Conservation (phyloP, 495 filamentous ascomycete genomes). For the Penicillium arizonense region DNA sequence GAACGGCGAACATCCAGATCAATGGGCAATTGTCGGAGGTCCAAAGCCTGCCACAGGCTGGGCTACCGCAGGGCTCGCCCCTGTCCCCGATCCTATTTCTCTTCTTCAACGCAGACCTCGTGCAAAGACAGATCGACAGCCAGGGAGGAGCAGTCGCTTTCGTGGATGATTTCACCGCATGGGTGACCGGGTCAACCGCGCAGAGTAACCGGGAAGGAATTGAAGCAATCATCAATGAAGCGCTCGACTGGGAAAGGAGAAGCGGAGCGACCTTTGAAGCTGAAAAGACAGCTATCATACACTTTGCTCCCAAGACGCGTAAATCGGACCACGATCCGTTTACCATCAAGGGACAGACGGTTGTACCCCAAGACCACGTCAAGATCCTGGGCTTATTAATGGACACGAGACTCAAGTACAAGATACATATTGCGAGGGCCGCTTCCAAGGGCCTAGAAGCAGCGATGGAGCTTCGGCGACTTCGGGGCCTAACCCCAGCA, state of each 20-base stretch:
- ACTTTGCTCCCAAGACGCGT: constrained; percentile 2
- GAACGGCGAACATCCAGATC: constrained; percentile 6
- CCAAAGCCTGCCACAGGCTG: constrained; percentile 10
- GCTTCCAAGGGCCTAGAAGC: too few species aligned
- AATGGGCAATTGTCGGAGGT: constrained; percentile 13
- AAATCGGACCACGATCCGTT: too few species aligned
- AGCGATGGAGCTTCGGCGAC: too few species aligned
- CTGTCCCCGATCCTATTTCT: constrained; percentile 33
- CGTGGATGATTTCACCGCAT: constrained; percentile 3
- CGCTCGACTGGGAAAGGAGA: too few species aligned
- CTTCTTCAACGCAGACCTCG: constrained; percentile 33
- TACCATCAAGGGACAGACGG: too few species aligned
- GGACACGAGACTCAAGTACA: too few species aligned
- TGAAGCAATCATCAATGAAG: too few species aligned
- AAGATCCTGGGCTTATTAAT: too few species aligned
- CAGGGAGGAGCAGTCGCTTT: constrained; percentile 16
- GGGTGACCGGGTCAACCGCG: constrained; percentile 12
- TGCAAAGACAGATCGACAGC: constrained; percentile 10
- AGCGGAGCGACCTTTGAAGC: background rate
- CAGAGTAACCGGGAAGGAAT: constrained; percentile 4
- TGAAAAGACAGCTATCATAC: background rate
- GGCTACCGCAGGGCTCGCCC: constrained; percentile 29
- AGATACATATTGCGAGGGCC: too few species aligned
- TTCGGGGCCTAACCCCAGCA: too few species aligned
- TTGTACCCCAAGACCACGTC: too few species aligned